Evolutionary conservation across 2,329 filamentous ascomycete genomes (phyloP).

Genomic region (Colletotrichum navitas): DNA sequence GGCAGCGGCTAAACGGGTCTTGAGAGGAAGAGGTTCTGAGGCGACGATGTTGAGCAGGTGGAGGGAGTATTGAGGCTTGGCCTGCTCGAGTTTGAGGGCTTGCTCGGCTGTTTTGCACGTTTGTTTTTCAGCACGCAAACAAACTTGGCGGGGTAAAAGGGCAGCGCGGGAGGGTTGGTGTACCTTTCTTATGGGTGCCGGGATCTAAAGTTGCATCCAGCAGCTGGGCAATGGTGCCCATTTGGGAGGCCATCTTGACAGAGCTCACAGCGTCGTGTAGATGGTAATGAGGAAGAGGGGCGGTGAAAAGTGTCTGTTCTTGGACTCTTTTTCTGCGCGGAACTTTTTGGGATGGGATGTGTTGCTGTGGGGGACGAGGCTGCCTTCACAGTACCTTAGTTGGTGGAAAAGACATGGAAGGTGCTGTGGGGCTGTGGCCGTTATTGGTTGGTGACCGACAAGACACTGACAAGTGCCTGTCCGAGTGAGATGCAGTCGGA

Average conservation of each 20-base stretch:
- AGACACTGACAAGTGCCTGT: not conserved
- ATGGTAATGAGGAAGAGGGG: conserved; percentile 9
- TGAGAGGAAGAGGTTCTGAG: conserved; percentile 76
- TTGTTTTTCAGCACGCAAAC: conserved; percentile 54
- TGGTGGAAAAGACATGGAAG: conserved; percentile 37
- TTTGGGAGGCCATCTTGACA: conserved; percentile 67
- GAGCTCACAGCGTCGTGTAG: conserved; percentile 37
- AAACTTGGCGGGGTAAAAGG: conserved; percentile 48
- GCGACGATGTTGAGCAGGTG: conserved; percentile 91
- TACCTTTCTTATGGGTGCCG: conserved; percentile 89
- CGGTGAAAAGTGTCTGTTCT: conserved; percentile 19
- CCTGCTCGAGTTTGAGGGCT: conserved; percentile 82
- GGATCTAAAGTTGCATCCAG: conserved; percentile 93
- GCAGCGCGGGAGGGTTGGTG: conserved; percentile 40
- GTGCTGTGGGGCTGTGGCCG: conserved; percentile 29
- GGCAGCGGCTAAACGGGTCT: conserved; percentile 87
- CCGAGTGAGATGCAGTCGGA: conserved; percentile 22
- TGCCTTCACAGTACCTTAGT: conserved; percentile 17
- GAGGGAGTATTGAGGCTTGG: conserved; percentile 89
- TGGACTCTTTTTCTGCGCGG: conserved; percentile 28
- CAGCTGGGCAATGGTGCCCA: conserved; percentile 79
- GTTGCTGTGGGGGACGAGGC: conserved; percentile 40
- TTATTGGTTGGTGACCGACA: conserved; percentile 25
- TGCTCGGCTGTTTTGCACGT: conserved; percentile 75
- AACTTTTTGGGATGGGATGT: conserved; percentile 39